phyloP scores from a whole-genome alignment of 1,284 basidiomycete species.

The Ceratobasidium theobromae region DNA sequence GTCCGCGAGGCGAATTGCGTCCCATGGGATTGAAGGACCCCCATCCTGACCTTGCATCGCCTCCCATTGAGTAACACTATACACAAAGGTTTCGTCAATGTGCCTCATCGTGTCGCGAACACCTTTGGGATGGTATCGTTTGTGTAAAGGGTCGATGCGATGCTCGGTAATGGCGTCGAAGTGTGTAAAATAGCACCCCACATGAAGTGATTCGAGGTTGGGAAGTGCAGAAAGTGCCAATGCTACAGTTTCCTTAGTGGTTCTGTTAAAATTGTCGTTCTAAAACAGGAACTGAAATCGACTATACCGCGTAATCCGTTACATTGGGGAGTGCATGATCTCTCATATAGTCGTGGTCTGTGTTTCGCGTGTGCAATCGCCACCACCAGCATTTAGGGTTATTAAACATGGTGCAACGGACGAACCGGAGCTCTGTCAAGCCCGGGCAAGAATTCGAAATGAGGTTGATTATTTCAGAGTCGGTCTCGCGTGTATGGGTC shows the following conservation, averaged over 20 bases:
- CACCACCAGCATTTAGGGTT: slow-evolving; percentile 12
- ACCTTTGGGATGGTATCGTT: neutral
- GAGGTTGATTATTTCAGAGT: neutral
- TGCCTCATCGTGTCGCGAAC: neutral
- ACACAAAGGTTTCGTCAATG: neutral
- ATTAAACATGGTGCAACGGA: slow-evolving; percentile 24
- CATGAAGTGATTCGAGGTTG: neutral
- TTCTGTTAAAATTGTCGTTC: too few relatives aligned
- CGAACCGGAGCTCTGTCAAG: neutral
- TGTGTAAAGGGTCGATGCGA: neutral
- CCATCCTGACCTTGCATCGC: neutral
- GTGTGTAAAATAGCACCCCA: neutral
- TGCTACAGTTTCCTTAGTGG: too few relatives aligned
- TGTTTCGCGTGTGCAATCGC: neutral
- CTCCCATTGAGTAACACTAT: neutral
- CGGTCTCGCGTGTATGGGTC: neutral
- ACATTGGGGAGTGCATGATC: neutral
- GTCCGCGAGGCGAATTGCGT: neutral
- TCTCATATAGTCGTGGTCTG: slow-evolving; percentile 12
- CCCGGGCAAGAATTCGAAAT: neutral
- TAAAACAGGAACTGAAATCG: neutral
- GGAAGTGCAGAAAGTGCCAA: neutral
- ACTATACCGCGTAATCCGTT: neutral
- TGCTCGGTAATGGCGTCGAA: neutral
- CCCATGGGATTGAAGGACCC: neutral